Percentiles rank a stretch among this genome's conserved stretches.
These are phyloP conservation scores for Chamaecyparis obtusa DNA, from an alignment of 75 land plant genomes.

Conservation along the genomic window DNA sequence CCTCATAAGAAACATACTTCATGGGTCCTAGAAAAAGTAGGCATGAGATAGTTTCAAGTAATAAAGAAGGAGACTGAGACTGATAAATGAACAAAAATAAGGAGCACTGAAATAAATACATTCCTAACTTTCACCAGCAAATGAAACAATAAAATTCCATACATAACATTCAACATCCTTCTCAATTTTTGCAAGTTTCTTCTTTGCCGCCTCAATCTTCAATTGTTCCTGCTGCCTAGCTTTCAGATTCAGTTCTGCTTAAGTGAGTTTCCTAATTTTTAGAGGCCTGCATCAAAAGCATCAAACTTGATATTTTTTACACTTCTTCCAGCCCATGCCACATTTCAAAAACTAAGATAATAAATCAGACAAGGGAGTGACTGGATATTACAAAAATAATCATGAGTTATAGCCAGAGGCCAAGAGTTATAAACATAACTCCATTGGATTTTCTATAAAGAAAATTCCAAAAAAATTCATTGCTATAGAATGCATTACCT, in stretches of 20 bases:
- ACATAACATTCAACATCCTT: slow-evolving; percentile 66
- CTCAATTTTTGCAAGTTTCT: slow-evolving; percentile 37
- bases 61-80: no score
- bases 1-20: no score
- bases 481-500: no score
- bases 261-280: slow-evolving; percentile 74
- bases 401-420: background rate
- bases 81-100: no score
- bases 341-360: background rate
- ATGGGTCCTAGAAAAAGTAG: no score
- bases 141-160: background rate
- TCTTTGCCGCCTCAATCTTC: slow-evolving; percentile 54
- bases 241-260: slow-evolving; percentile 74
- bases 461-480: background rate
- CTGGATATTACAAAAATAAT: background rate
- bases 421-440: background rate
- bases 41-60: no score
- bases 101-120: background rate
- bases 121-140: background rate
- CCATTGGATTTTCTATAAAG: background rate
- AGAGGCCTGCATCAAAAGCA: slow-evolving; percentile 38
- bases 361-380: background rate
- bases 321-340: background rate
- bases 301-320: background rate
- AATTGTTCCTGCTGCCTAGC: slow-evolving; percentile 55